phyloP scores from a whole-genome alignment of 1,139 yeast species.

The Kodamaea ohmeri region DNA sequence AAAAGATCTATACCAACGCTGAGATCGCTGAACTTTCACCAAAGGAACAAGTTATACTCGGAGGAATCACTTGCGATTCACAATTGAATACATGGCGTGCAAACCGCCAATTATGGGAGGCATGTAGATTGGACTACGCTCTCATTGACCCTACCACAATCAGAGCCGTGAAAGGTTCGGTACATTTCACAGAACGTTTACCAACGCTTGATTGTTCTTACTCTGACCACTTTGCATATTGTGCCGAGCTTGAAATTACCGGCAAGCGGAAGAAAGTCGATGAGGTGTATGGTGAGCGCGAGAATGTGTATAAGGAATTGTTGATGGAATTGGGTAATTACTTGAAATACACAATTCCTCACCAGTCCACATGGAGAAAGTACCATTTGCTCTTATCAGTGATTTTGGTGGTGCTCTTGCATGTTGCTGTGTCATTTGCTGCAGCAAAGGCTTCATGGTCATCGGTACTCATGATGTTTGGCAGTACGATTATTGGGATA shows the following conservation, averaged over 20 bases:
- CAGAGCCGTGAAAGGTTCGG: conserved; percentile 57
- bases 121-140: conserved; percentile 89
- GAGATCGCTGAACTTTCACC: conserved; percentile 56
- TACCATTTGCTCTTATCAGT: conserved; percentile 62
- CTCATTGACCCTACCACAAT: conserved; percentile 60
- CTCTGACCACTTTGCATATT: conserved; percentile 92
- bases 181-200: conserved; percentile 67
- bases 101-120: conserved; percentile 59
- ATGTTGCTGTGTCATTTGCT: conserved; percentile 61
- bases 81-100: conserved; percentile 84
- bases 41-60: conserved; percentile 62
- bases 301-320: conserved; percentile 54
- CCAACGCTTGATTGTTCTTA: conserved; percentile 63
- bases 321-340: conserved; percentile 55
- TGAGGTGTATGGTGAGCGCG: conserved; percentile 19
- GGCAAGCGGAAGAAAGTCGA: background rate
- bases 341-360: conserved; percentile 47
- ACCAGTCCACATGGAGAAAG: conserved; percentile 65
- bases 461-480: conserved; percentile 55
- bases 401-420: conserved; percentile 46
- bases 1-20: conserved; percentile 22
- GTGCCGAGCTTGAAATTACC: conserved; percentile 45
- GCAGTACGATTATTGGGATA: conserved; percentile 50
- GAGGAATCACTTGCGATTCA: conserved; percentile 91
- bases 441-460: conserved; percentile 51